Base-by-base conservation (phyloP, 163 green algal species). In the Scenedesmus sp. region DNA sequence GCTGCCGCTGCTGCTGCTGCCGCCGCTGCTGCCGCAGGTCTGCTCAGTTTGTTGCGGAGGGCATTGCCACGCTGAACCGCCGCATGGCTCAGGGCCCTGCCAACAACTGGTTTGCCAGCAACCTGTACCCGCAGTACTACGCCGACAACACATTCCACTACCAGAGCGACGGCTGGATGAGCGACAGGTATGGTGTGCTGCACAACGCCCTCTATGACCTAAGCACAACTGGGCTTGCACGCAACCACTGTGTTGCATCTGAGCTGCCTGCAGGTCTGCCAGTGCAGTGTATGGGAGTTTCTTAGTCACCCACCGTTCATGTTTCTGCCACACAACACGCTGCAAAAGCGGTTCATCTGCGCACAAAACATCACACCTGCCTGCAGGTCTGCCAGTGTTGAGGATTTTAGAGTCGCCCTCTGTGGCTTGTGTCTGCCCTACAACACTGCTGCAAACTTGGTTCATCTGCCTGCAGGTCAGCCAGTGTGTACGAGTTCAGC, bases 101-200 rank as follows among this genome's bases (percentile, higher is more conserved):
- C 4, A 20, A 86, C 84, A 90, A 90, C 90, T 93, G 90, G 90
- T 92, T 88, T 46, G 9, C 20, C 26, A 56, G 62, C 77, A 76
- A 34, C 70, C 10, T 96, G 77, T 98, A 99, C 92, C 97, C 97
- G 1, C 92, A 96, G 2, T 99, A 99, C 92, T 99, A 97, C 95
- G 87, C 84, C 91, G 90, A 88, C 76, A 96, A 97, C 57, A 98
- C 96, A 16, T 99, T 97, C 90, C 98, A 99, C 93, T 99, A 97
- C 94, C 97, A 99, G 94, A 97, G 93, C 0, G 98, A 99, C 87
- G 98, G 98, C 6, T 99, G 98, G 98, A 90, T 99, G 16, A 95
- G 79, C 52, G 64, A 62, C 23, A 54, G 87, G 34, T 96, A 89
- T 3, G 95, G 94, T 1, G 10, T 10, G 9, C 20, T 34, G n/a